Conservation (phyloP, 352 stramenopile species). For the Hyaloperonospora brassicae region DNA sequence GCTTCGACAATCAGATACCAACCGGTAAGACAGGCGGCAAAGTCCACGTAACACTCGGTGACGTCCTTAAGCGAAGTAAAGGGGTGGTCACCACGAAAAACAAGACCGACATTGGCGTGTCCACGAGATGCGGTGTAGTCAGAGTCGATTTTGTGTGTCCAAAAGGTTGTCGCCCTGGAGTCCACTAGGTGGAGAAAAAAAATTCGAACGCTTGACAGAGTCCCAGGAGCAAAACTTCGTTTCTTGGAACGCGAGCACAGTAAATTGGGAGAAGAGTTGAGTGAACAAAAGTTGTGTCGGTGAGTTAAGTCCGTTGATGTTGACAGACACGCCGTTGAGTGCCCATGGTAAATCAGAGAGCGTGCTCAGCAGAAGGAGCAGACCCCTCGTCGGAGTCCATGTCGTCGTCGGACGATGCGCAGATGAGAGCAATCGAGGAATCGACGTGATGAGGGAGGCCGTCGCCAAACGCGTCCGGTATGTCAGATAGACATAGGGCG, state of each 20-base stretch:
- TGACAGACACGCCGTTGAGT: background rate
- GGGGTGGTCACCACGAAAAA: background rate
- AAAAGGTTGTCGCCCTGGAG: background rate
- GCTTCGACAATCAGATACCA: no score
- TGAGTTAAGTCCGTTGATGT: background rate
- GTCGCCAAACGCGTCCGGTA: no score
- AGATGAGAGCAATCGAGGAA: no score
- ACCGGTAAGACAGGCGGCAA: no score
- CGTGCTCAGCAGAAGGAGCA: no score
- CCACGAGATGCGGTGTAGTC: no score
- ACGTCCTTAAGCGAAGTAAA: background rate
- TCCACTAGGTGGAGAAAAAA: background rate
- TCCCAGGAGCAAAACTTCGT: background rate
- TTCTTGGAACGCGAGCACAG: background rate
- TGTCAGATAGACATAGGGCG: no score
- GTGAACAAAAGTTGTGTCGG: background rate
- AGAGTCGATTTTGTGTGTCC: no score
- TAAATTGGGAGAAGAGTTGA: background rate
- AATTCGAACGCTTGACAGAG: background rate
- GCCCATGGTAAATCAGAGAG: background rate
- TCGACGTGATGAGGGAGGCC: no score
- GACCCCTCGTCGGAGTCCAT: no score
- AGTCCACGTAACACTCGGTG: no score
- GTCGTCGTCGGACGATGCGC: no score
- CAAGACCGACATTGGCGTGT: background rate